Evolutionary conservation across 2,329 filamentous ascomycete genomes (phyloP).

Genomic region (Microsporum ferrugineum): DNA sequence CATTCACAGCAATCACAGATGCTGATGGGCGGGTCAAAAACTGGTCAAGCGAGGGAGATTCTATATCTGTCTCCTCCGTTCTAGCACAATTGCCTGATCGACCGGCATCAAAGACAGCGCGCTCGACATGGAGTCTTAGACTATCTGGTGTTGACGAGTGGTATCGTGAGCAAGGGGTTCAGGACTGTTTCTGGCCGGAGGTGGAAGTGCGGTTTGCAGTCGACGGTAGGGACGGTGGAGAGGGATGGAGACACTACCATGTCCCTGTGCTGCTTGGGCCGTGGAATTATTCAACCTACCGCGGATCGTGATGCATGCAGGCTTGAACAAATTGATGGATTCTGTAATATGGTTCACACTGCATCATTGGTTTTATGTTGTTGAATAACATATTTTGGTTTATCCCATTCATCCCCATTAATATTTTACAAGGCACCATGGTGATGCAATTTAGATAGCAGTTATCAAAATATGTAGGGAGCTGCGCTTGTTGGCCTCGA

Average conservation of each 20-base stretch:
- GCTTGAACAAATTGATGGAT: background rate
- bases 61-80: conserved; percentile 16
- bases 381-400: background rate
- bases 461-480: too few species aligned
- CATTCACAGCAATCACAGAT: conserved; percentile 33
- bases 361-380: background rate
- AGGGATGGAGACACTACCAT: conserved; percentile 40
- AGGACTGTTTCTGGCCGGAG: conserved; percentile 42
- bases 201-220: conserved; percentile 42
- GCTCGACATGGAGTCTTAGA: conserved; percentile 37
- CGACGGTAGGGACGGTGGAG: conserved; percentile 31
- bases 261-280: conserved; percentile 41
- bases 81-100: background rate
- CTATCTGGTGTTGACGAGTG: conserved; percentile 36
- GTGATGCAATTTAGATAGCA: too few species aligned
- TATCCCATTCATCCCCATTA: too few species aligned
- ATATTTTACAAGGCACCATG: too few species aligned
- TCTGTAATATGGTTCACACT: background rate
- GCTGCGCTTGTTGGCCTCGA: too few species aligned
- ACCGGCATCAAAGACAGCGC: conserved; percentile 20
- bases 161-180: conserved; percentile 35
- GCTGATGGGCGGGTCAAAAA: conserved; percentile 37
- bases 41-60: conserved; percentile 24
- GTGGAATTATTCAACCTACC: conserved; percentile 42
- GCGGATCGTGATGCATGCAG: conserved; percentile 30